phyloP scores from a whole-genome alignment of 345 rosid genomes.

The Pistacia vera region DNA sequence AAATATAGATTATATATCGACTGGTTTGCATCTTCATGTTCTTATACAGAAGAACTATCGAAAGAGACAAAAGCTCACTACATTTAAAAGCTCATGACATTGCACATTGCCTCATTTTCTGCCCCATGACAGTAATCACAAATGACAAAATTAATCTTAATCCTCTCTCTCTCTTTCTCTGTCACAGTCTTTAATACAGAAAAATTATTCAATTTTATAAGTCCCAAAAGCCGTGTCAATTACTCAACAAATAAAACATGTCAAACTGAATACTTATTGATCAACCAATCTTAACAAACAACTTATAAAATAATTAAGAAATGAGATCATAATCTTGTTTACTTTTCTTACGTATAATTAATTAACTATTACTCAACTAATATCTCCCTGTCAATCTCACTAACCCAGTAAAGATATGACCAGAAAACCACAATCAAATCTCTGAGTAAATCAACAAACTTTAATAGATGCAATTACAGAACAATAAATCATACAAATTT shows the following conservation, averaged over 20 bases:
- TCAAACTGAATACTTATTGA: slow-evolving; percentile 17
- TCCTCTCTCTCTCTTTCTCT: not conserved
- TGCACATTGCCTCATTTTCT: slow-evolving; percentile 5
- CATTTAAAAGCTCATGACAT: not conserved
- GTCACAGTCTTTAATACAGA: not conserved
- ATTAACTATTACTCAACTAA: not conserved
- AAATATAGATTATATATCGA: not conserved
- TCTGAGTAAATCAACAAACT: not conserved
- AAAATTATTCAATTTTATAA: slow-evolving; percentile 10
- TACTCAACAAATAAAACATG: slow-evolving; percentile 20
- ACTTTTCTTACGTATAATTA: not conserved
- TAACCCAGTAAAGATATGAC: slow-evolving; percentile 5
- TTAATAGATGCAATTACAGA: not conserved
- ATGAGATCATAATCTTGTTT: not conserved
- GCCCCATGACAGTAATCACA: not conserved
- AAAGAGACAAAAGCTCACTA: not conserved
- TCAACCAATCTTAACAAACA: slow-evolving; percentile 17
- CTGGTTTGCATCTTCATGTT: not conserved
- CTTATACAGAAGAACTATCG: not conserved
- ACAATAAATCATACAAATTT: not conserved
- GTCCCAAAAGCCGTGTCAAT: slow-evolving; percentile 33
- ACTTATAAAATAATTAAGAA: not conserved
- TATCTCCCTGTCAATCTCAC: not conserved
- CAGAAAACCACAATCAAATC: not conserved
- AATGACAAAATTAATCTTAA: not conserved